phyloP scores from a whole-genome alignment of 768 basidiomycete genomes.

The Dentipellis fragilis region DNA sequence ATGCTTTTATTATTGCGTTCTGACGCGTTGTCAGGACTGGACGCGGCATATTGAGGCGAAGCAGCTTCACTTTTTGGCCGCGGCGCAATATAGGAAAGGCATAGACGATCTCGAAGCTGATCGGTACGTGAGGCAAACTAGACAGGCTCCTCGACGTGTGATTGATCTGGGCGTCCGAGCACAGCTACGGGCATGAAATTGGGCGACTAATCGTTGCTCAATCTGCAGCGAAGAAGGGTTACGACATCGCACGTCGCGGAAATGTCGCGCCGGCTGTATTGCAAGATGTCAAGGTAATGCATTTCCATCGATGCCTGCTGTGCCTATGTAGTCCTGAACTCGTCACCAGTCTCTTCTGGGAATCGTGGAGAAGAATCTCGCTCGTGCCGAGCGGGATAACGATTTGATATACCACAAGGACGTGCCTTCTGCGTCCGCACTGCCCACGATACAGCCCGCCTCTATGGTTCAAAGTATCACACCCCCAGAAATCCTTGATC shows the following conservation, averaged over 20 bases:
- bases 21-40: constrained; percentile 51
- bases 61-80: constrained; percentile 75
- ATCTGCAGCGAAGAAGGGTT: constrained; percentile 55
- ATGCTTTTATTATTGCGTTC: neutral
- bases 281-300: constrained; percentile 67
- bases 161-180: constrained; percentile 5
- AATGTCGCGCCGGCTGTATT: constrained; percentile 53
- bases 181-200: constrained; percentile 82
- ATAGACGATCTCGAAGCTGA: constrained; percentile 77
- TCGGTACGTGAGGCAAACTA: constrained; percentile 30
- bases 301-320: neutral
- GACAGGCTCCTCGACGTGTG: constrained; percentile 11
- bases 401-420: constrained; percentile 92
- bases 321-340: neutral
- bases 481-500: constrained; percentile 49
- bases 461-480: constrained; percentile 53
- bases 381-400: constrained; percentile 81
- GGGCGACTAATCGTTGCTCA: constrained; percentile 67
- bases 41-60: constrained; percentile 76
- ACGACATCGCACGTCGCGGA: constrained; percentile 54
- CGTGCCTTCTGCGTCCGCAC: constrained; percentile 61
- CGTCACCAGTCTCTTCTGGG: constrained; percentile 60
- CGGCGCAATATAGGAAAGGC: constrained; percentile 81
- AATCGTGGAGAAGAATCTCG: constrained; percentile 53
- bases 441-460: constrained; percentile 54